Conservation (phyloP, 192 early-diverging fungal genomes). For the Paraglomus brasilianum region DNA sequence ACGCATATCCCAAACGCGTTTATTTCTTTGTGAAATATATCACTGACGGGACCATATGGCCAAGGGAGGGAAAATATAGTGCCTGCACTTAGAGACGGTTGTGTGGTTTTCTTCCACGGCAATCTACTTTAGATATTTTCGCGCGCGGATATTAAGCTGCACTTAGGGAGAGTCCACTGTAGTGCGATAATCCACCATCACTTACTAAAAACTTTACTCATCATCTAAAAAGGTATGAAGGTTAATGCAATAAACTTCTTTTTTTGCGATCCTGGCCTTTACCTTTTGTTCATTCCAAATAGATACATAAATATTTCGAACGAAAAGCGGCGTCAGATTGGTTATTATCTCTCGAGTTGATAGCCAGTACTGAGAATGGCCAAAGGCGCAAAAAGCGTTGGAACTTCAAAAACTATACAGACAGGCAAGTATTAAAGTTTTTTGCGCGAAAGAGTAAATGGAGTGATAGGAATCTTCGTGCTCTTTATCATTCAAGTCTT, state of each 20-base stretch:
- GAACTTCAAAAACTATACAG: too few species aligned
- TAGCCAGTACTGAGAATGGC: constrained; percentile 2
- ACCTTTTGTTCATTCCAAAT: constrained; percentile 18
- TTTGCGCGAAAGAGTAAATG: background rate
- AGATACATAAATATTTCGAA: constrained; percentile 15
- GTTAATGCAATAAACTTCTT: constrained; percentile 14
- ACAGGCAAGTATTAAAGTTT: constrained; percentile 1
- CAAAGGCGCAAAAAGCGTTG: constrained; percentile 6
- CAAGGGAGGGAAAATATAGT: too few species aligned
- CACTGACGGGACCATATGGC: too few species aligned
- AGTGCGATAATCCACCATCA: background rate
- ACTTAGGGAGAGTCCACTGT: too few species aligned
- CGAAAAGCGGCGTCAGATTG: background rate
- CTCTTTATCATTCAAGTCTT: constrained; percentile 14
- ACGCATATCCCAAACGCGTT: too few species aligned
- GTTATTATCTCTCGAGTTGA: constrained; percentile 6
- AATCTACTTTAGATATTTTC: too few species aligned
- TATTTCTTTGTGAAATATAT: too few species aligned
- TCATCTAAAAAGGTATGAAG: constrained; percentile 17
- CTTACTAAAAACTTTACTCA: constrained; percentile 1
- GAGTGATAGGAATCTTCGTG: constrained; percentile 6
- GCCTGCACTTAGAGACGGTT: too few species aligned
- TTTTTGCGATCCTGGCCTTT: constrained; percentile 2
- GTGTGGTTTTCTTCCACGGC: too few species aligned
- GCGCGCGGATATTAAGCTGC: too few species aligned